These are phyloP conservation scores for Desmodesmus armatus DNA, from an alignment of 139 green algal genomes.

Conservation along the genomic window DNA sequence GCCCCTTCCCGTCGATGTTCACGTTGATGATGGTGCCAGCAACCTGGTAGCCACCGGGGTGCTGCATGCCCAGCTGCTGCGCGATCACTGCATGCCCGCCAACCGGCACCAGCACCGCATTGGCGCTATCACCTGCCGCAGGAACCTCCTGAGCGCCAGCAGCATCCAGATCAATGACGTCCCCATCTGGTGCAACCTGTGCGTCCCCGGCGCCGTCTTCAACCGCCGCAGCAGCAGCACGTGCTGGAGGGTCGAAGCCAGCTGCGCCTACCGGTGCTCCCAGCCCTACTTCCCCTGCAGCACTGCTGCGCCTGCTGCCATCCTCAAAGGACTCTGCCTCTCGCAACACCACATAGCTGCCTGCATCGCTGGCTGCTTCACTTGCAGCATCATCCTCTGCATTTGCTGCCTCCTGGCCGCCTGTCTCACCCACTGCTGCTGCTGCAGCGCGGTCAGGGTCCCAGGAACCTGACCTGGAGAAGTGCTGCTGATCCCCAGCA, in stretches of 20 bases:
- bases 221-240: too few species aligned
- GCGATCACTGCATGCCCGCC: too few species aligned
- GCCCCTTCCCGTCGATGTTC: too few species aligned
- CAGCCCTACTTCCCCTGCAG: background rate
- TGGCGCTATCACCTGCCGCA: too few species aligned
- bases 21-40: too few species aligned
- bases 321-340: background rate
- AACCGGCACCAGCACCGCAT: too few species aligned
- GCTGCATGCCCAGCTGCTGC: too few species aligned
- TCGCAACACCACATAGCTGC: background rate
- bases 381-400: background rate
- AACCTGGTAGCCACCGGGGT: too few species aligned
- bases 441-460: background rate
- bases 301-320: background rate
- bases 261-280: background rate
- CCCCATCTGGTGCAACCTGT: too few species aligned
- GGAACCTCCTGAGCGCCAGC: too few species aligned
- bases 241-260: background rate
- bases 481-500: constrained; percentile 7
- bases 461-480: background rate
- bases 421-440: background rate
- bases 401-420: background rate
- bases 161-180: too few species aligned
- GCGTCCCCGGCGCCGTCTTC: too few species aligned
- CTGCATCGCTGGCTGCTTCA: background rate